Conservation (phyloP, 768 basidiomycete genomes). For the Imleria badia region DNA sequence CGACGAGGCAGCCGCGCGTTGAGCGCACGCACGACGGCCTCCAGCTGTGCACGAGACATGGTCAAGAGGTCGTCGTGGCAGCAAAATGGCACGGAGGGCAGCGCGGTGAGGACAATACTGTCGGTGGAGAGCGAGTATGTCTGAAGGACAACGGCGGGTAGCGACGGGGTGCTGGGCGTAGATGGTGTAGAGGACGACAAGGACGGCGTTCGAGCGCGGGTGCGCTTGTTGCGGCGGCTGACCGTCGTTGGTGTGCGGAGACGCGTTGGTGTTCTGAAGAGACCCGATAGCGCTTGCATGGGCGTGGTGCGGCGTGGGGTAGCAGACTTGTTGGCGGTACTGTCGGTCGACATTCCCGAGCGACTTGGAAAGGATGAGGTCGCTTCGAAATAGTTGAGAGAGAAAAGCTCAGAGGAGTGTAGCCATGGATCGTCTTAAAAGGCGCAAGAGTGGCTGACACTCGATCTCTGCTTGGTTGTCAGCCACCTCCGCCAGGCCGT, state of each 20-base stretch:
- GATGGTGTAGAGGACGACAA: conserved; percentile 9
- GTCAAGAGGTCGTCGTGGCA: conserved; percentile 71
- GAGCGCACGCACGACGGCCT: conserved; percentile 50
- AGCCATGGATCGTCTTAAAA: background rate
- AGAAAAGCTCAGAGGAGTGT: background rate
- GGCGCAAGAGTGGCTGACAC: conserved; percentile 10
- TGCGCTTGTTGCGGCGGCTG: conserved; percentile 22
- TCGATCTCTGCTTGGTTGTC: background rate
- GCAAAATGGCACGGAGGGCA: conserved; percentile 61
- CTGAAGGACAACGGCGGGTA: conserved; percentile 55
- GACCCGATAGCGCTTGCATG: conserved; percentile 15
- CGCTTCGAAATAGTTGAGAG: background rate
- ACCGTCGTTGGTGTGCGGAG: conserved; percentile 20
- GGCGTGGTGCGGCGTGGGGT: conserved; percentile 15
- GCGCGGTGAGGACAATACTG: conserved; percentile 62
- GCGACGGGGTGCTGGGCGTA: conserved; percentile 4
- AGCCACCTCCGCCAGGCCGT: background rate
- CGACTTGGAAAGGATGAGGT: background rate
- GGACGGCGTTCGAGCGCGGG: conserved; percentile 9
- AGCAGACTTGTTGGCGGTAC: background rate
- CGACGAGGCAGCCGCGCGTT: conserved; percentile 56
- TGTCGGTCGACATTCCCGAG: conserved; percentile 10
- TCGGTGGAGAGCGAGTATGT: conserved; percentile 50
- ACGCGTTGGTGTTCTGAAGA: conserved; percentile 26
- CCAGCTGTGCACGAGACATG: conserved; percentile 56